Conservation (phyloP, 2,329 filamentous ascomycete genomes). For the Lecanicillium sp. region DNA sequence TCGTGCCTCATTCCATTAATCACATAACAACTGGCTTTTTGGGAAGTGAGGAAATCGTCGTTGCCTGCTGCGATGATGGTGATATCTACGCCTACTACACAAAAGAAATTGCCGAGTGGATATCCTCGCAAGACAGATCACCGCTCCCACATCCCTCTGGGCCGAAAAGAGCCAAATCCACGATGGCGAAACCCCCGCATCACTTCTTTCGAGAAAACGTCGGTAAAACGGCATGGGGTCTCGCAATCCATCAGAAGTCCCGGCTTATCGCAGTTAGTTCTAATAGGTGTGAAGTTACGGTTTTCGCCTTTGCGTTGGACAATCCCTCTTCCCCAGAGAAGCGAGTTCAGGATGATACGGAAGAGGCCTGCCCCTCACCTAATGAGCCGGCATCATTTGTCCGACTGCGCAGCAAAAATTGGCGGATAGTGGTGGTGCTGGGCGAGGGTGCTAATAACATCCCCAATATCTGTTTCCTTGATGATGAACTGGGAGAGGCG, state of each 20-base stretch:
- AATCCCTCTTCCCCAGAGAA: neutral
- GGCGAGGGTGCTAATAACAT: slow-evolving; percentile 39
- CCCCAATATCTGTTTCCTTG: slow-evolving; percentile 47
- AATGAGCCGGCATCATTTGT: slow-evolving; percentile 27
- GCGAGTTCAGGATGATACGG: neutral
- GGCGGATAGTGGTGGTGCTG: slow-evolving; percentile 44
- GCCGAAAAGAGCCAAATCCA: slow-evolving; percentile 4
- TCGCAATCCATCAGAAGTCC: slow-evolving; percentile 75
- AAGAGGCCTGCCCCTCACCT: neutral
- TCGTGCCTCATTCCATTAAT: slow-evolving; percentile 58
- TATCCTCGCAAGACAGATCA: slow-evolving; percentile 25
- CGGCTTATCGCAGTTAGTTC: slow-evolving; percentile 80
- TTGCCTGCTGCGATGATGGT: slow-evolving; percentile 66
- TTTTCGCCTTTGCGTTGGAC: slow-evolving; percentile 44
- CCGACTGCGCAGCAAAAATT: slow-evolving; percentile 38
- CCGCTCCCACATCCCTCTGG: neutral
- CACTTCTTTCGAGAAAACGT: slow-evolving; percentile 74
- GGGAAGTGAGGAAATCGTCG: slow-evolving; percentile 62
- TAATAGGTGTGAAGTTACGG: slow-evolving; percentile 55
- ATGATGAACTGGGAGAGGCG: slow-evolving; percentile 40
- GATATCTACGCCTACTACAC: slow-evolving; percentile 69
- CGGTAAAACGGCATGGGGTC: slow-evolving; percentile 75
- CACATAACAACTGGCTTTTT: slow-evolving; percentile 63
- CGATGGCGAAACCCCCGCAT: slow-evolving; percentile 18
- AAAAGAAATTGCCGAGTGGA: slow-evolving; percentile 40